phyloP scores from a whole-genome alignment of 148 eudicot genomes.

The Tetragonia tetragonoides region DNA sequence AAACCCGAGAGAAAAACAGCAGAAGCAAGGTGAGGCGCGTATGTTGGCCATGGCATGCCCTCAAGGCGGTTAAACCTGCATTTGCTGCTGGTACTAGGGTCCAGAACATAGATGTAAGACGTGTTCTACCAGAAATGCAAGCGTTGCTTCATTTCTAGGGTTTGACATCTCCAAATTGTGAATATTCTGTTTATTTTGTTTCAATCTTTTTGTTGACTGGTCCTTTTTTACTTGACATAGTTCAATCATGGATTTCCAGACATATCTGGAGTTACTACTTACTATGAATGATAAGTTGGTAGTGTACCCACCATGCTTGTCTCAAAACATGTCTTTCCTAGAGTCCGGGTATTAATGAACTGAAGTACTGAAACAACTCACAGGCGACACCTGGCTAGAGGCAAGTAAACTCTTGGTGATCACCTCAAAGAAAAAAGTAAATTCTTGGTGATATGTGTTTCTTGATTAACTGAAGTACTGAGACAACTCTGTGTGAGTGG shows the following conservation, averaged over 20 bases:
- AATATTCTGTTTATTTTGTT: not conserved
- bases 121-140: conserved; percentile 57
- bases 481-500: no score
- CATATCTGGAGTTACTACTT: not conserved
- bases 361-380: no score
- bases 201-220: not conserved
- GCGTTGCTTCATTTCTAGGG: conserved; percentile 39
- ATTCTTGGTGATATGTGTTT: no score
- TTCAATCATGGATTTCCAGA: not conserved
- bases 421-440: no score
- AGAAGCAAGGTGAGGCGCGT: conserved; percentile 37
- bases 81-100: conserved; percentile 22
- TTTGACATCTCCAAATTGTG: not conserved
- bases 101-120: conserved; percentile 30
- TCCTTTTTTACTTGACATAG: not conserved
- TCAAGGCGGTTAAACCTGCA: conserved; percentile 29
- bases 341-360: no score
- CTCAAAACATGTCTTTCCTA: no score
- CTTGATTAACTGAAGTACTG: no score
- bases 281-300: no score
- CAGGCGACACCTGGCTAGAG: no score
- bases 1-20: conserved; percentile 32
- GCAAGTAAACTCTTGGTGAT: no score
- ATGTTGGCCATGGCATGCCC: conserved; percentile 67
- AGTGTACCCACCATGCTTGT: no score